Base-by-base conservation (phyloP, 768 basidiomycete genomes). In the Collybia mongolica region DNA sequence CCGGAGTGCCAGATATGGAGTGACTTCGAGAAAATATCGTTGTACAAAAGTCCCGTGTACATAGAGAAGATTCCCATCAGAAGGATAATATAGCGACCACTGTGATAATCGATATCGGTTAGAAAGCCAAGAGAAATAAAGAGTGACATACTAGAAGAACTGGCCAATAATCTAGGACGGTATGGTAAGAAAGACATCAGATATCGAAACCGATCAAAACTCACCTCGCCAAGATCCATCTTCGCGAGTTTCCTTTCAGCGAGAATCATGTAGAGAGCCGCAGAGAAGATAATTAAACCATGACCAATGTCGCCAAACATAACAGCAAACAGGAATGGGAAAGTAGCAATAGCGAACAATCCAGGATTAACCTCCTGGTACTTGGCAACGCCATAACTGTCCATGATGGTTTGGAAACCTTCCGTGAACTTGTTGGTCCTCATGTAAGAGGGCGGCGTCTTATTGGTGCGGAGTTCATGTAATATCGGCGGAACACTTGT, bases 241-340 rank as follows among this genome's bases (percentile, higher is more conserved):
- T 85, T 90, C 3, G 79, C 84, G 63, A 93, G 77, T 61, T 81
- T 85, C 68, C 79, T 83, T 71, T 99, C 97, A n/a, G 80, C 74
- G 48, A 88, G 48, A 63, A 98, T 93, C 91, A 98, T 93, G 51
- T 81, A 84, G 1, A 86, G 50, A 2, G 92, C 96, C 15, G 86
- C 82, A 37, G 79, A 61, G 55, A 89, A 78, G 59, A 91, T 88
- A 61, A 98, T 84, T 53, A 82, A 73, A 24, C 93, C 97, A 70
- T 99, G 97, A 2, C 97, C 97, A 62, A 98, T 90, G 69, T 99
- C 97, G 61, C 97, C 97, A 65, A 99, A 99, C 97, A 99, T 99
- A 72, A 99, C 92, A 4, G 93, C 96, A 61, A 98, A 99, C 57
- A 99, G 71, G 83, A 99, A 98, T 0, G 97, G 97, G 83, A 97